Percentiles rank a stretch among this genome's conserved stretches.
Conservation (phyloP, 2,329 filamentous ascomycete species). For the Monilinia laxa region DNA sequence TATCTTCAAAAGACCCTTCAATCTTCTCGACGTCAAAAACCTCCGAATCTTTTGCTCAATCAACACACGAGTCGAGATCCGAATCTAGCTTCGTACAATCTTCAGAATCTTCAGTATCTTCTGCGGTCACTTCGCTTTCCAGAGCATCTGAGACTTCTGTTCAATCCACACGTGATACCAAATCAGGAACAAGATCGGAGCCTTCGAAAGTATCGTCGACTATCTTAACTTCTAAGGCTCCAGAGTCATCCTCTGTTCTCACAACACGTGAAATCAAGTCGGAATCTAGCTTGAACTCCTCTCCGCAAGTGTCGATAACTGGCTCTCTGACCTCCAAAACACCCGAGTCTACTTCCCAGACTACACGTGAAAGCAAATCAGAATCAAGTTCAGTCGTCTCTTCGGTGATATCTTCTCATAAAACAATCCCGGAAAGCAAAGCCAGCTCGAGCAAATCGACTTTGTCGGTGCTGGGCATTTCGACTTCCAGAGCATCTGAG, state of each 20-base stretch:
- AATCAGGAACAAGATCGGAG: not conserved
- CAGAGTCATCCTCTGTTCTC: not conserved
- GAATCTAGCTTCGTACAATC: not conserved
- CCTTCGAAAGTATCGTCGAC: not conserved
- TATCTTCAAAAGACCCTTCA: not conserved
- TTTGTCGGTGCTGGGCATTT: not conserved
- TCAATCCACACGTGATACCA: not conserved
- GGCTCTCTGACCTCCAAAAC: not conserved
- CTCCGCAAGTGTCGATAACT: not conserved
- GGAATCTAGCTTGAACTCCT: not conserved
- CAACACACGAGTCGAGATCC: not conserved
- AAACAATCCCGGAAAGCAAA: not conserved
- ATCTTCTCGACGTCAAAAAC: not conserved
- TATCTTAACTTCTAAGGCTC: not conserved
- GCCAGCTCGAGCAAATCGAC: not conserved
- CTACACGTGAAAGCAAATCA: not conserved
- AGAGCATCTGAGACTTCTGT: not conserved
- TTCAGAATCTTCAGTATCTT: not conserved
- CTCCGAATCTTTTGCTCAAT: slow-evolving; percentile 1
- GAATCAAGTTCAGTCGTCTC: not conserved
- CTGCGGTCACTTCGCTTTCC: not conserved
- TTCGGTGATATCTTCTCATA: not conserved
- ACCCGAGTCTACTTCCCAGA: not conserved
- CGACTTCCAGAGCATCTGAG: not conserved
- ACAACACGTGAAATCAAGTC: not conserved